Percentiles rank a stretch among this genome's conserved stretches.
These are phyloP conservation scores for Silybum marianum DNA, from an alignment of 129 eudicot species.

Conservation along the genomic window DNA sequence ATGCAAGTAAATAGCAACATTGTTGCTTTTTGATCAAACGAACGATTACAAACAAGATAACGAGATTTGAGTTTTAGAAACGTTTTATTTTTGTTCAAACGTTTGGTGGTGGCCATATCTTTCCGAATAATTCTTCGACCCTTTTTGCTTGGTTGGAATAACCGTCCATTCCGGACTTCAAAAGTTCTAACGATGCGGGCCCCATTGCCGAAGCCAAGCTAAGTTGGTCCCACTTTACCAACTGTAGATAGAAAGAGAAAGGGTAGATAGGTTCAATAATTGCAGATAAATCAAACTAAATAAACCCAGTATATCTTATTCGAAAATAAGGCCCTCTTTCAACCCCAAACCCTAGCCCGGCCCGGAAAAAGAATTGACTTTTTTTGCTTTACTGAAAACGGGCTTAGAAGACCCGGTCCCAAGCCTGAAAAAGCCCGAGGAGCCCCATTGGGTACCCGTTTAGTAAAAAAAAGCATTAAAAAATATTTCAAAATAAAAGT, in stretches of 20 bases:
- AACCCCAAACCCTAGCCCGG: not conserved
- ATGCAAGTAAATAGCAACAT: not conserved
- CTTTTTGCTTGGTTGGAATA: constrained; percentile 69
- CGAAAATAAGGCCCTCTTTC: too few species aligned
- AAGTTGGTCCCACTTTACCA: constrained; percentile 90
- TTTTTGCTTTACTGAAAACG: not conserved
- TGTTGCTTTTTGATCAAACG: constrained; percentile 1
- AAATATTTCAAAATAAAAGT: too few species aligned
- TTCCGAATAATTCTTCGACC: constrained; percentile 83
- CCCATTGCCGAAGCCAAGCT: constrained; percentile 92
- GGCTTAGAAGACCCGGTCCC: too few species aligned
- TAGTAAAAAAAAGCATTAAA: too few species aligned
- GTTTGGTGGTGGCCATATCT: constrained; percentile 98
- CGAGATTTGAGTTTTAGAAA: not conserved
- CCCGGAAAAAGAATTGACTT: too few species aligned
- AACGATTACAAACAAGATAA: constrained; percentile 20
- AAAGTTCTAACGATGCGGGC: constrained; percentile 86
- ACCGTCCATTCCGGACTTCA: constrained; percentile 78
- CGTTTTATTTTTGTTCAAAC: constrained; percentile 45
- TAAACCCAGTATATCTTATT: not conserved
- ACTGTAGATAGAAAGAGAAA: constrained; percentile 43
- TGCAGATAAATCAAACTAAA: not conserved
- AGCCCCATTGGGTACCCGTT: too few species aligned
- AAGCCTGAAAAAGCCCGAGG: too few species aligned
- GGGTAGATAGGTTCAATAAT: not conserved